Percentiles rank a stretch among this genome's conserved stretches.
These are phyloP conservation scores for Bisporella sp. DNA, from an alignment of 2,329 filamentous ascomycete species.

Conservation along the genomic window DNA sequence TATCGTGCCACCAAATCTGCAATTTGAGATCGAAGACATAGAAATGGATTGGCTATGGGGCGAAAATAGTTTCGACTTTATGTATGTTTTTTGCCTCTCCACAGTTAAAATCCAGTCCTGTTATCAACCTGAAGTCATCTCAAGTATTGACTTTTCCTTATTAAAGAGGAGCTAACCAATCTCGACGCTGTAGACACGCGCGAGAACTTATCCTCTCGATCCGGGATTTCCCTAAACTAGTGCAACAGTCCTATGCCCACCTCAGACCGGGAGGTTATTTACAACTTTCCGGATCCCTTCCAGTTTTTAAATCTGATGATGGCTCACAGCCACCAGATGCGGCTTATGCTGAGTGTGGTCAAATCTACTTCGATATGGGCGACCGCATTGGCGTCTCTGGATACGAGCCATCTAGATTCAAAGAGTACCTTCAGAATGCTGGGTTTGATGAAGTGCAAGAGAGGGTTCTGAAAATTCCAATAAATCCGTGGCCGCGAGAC, in stretches of 20 bases:
- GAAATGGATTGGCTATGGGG: conserved; percentile 41
- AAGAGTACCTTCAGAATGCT: conserved; percentile 12
- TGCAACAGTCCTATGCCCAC: conserved; percentile 13
- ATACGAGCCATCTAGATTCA: conserved; percentile 15
- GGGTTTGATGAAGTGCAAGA: conserved; percentile 27
- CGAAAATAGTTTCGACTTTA: conserved; percentile 39
- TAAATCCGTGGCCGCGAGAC: conserved; percentile 43
- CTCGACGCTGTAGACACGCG: conserved; percentile 22
- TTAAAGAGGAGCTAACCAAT: too few species aligned
- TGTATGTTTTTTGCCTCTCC: conserved; percentile 16
- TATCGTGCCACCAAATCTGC: conserved; percentile 38
- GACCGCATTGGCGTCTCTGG: too few species aligned
- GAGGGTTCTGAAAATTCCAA: conserved; percentile 37
- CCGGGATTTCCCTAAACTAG: conserved; percentile 13
- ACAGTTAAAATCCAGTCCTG: too few species aligned
- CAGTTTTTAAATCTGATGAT: conserved; percentile 17
- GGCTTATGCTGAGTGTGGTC: too few species aligned
- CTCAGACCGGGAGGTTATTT: conserved; percentile 16
- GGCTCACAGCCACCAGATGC: conserved; percentile 8
- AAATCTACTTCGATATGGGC: too few species aligned
- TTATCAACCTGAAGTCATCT: too few species aligned
- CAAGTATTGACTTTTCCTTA: too few species aligned
- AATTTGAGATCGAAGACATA: conserved; percentile 45
- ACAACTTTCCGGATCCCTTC: conserved; percentile 15
- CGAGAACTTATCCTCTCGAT: conserved; percentile 14